Conservation (phyloP, 2,329 filamentous ascomycete genomes). For the Biscogniauxia mediterranea region DNA sequence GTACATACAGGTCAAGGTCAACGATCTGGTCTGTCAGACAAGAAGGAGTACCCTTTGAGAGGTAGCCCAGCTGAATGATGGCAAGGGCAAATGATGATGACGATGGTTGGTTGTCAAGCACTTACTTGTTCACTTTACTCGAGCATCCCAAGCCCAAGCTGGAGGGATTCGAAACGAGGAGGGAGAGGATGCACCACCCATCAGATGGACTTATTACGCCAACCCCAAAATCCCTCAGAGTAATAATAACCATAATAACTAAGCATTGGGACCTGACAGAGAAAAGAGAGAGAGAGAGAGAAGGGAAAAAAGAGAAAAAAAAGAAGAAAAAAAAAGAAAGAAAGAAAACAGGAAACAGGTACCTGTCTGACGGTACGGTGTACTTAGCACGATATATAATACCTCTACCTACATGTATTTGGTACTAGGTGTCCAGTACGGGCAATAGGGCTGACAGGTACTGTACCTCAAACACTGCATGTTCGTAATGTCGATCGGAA, state of each 20-base stretch:
- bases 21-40: not conserved
- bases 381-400: not conserved
- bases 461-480: not conserved
- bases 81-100: not conserved
- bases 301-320: too few relatives aligned
- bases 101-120: not conserved
- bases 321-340: too few relatives aligned
- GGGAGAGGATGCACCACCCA: not conserved
- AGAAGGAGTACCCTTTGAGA: not conserved
- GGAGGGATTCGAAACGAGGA: not conserved
- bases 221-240: not conserved
- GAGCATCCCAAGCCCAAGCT: not conserved
- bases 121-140: not conserved
- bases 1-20: slow-evolving; percentile 1
- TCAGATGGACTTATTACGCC: not conserved
- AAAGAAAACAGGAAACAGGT: not conserved
- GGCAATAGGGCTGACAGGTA: not conserved
- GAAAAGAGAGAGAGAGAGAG: too few relatives aligned
- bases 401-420: not conserved
- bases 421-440: not conserved
- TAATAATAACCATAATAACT: too few relatives aligned
- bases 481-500: not conserved
- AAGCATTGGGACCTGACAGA: too few relatives aligned
- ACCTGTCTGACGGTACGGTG: not conserved
- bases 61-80: slow-evolving; percentile 2